Evolutionary conservation across 148 eudicot species (phyloP).

Genomic region (Camellia granthamiana): DNA sequence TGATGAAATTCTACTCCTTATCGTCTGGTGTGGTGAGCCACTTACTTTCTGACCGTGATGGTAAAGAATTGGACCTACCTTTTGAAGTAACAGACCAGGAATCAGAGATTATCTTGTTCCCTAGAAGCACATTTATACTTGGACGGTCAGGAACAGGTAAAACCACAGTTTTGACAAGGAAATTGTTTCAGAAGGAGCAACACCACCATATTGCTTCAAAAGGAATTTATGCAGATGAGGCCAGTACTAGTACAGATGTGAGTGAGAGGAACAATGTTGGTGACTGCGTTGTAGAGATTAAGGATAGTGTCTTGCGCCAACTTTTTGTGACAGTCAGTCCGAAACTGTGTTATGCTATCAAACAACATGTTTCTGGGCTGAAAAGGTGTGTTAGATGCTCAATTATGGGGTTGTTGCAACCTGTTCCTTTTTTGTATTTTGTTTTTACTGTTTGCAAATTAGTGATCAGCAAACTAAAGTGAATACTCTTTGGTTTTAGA

Average conservation of each 20-base stretch:
- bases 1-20: constrained; percentile 73
- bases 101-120: constrained; percentile 39
- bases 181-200: constrained; percentile 59
- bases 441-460: background rate
- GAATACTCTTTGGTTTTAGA: background rate
- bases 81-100: constrained; percentile 73
- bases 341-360: constrained; percentile 66
- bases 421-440: background rate
- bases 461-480: background rate
- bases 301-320: constrained; percentile 43
- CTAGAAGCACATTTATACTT: constrained; percentile 57
- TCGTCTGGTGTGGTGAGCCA: constrained; percentile 51
- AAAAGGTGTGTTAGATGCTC: constrained; percentile 40
- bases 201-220: constrained; percentile 38
- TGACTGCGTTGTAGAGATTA: constrained; percentile 1
- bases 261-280: background rate
- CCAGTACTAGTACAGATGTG: background rate
- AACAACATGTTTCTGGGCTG: constrained; percentile 61
- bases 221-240: constrained; percentile 26
- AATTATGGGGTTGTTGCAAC: background rate
- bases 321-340: constrained; percentile 87
- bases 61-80: constrained; percentile 56
- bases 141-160: constrained; percentile 89
- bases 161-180: constrained; percentile 76
- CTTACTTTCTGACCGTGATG: constrained; percentile 52